These are phyloP conservation scores for Acanthamoeba royreba DNA, from an alignment of 208 protist genomes.

Conservation along the genomic window DNA sequence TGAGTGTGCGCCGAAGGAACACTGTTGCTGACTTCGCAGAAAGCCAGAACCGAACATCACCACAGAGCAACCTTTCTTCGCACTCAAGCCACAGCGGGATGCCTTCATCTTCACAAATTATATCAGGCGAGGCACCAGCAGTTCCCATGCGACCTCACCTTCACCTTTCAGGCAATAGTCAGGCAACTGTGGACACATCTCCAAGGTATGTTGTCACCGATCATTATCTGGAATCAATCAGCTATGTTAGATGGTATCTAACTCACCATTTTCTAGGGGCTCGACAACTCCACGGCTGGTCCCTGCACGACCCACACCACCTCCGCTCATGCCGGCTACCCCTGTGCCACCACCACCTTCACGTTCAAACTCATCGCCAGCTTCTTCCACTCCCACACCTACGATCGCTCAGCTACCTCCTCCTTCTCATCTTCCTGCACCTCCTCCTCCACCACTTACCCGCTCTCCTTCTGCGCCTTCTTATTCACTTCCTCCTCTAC, in stretches of 20 bases:
- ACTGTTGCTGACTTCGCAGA: not conserved
- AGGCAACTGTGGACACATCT: not conserved
- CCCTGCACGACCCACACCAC: not conserved
- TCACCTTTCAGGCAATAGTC: not conserved
- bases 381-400: not conserved
- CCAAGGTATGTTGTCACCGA: not conserved
- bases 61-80: not conserved
- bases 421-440: not conserved
- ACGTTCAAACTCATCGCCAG: not conserved
- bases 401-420: not conserved
- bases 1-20: not conserved
- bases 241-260: not conserved
- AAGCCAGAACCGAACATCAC: not conserved
- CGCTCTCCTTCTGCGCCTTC: not conserved
- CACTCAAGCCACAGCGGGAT: no score
- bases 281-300: not conserved
- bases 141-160: not conserved
- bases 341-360: not conserved
- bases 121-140: not conserved
- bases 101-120: no score
- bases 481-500: not conserved
- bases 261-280: not conserved
- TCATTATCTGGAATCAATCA: not conserved
- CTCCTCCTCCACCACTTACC: not conserved
- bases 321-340: not conserved